Percentiles rank a stretch among this genome's conserved stretches.
Evolutionary conservation across 306 rosid genomes (phyloP).

Genomic region (Prunus salicina): DNA sequence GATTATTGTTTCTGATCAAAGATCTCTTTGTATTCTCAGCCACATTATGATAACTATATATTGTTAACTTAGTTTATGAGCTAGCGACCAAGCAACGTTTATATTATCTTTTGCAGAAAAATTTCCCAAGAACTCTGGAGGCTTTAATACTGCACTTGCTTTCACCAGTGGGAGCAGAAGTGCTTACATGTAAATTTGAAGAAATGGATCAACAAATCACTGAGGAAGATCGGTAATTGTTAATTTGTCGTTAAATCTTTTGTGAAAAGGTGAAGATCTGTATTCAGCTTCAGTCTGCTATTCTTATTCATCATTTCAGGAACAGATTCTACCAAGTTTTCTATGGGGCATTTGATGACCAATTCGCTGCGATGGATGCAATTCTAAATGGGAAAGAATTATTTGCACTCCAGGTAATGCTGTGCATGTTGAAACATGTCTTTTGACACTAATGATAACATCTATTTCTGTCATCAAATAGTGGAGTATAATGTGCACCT

Average conservation of each 20-base stretch:
- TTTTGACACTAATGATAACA: conserved; percentile 20
- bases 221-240: conserved; percentile 67
- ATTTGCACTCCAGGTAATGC: conserved; percentile 72
- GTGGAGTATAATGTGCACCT: neutral
- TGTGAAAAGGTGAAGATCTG: conserved; percentile 19
- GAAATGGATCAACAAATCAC: conserved; percentile 68
- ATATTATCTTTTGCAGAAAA: conserved; percentile 45
- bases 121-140: conserved; percentile 91
- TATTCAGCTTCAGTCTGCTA: conserved; percentile 10
- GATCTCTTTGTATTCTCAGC: conserved; percentile 11
- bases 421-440: conserved; percentile 28
- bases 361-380: conserved; percentile 77
- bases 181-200: conserved; percentile 84
- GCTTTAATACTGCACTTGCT: conserved; percentile 82
- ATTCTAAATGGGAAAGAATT: conserved; percentile 81
- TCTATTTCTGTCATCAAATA: neutral
- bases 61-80: neutral
- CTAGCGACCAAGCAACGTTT: conserved; percentile 11
- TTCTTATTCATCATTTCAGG: conserved; percentile 35
- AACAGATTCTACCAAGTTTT: conserved; percentile 66
- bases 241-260: neutral
- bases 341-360: conserved; percentile 84
- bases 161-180: conserved; percentile 87
- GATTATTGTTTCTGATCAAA: neutral
- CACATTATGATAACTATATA: conserved; percentile 9